Percentiles rank a stretch among this genome's conserved stretches.
These are phyloP conservation scores for Fonsecaea pedrosoi DNA, from an alignment of 2,329 filamentous ascomycete genomes.

Conservation along the genomic window DNA sequence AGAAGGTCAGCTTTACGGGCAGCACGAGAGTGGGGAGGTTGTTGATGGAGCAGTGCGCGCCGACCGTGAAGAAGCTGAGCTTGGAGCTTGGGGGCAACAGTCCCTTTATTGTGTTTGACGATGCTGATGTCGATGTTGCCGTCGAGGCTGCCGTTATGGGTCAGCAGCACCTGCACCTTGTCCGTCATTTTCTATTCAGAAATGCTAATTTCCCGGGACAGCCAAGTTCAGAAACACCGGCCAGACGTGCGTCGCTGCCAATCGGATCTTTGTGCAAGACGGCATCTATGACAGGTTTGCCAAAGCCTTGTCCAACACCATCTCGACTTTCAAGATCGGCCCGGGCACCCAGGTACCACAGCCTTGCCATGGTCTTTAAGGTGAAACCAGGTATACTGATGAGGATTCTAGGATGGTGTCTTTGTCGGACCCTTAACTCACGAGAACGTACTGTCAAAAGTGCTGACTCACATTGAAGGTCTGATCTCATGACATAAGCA, in stretches of 20 bases:
- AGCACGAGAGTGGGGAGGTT: conserved; percentile 44
- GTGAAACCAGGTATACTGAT: not conserved
- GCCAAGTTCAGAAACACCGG: conserved; percentile 35
- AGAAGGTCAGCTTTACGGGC: conserved; percentile 43
- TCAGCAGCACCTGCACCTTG: not conserved
- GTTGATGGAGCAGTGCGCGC: conserved; percentile 42
- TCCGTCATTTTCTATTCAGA: no score
- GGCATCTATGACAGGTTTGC: conserved; percentile 79
- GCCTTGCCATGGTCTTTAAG: not conserved
- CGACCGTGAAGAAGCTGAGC: conserved; percentile 49
- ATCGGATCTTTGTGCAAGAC: conserved; percentile 78
- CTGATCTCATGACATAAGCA: not conserved
- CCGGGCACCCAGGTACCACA: not conserved
- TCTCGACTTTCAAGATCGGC: conserved; percentile 75
- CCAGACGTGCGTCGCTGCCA: conserved; percentile 60
- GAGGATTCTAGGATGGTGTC: conserved; percentile 5
- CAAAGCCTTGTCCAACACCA: conserved; percentile 71
- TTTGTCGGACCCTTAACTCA: conserved; percentile 16
- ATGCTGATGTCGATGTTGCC: conserved; percentile 46
- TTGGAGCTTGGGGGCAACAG: conserved; percentile 54
- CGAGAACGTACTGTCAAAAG: conserved; percentile 50
- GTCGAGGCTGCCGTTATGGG: conserved; percentile 27
- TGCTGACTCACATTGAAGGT: conserved; percentile 13
- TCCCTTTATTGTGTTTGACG: conserved; percentile 52
- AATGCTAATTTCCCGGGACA: not conserved